Evolutionary conservation across 2,329 filamentous ascomycete species (phyloP), one percentile per base, ranked within the genome.

Genomic region (Arachnopeziza araneosa): DNA sequence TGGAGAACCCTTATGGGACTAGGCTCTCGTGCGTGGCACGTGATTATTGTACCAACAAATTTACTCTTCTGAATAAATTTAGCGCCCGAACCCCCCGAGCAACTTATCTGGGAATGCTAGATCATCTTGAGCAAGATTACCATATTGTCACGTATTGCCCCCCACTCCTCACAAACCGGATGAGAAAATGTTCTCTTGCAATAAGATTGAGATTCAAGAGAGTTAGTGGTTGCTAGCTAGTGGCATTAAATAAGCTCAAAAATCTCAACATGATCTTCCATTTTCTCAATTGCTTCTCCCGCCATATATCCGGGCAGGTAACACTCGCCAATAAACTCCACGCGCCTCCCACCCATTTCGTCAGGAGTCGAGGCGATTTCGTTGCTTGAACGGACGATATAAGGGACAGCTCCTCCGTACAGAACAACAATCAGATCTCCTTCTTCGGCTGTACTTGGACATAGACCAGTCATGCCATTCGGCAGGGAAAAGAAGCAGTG

Each of bases 291-390:
- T 30, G 54, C 55, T 24, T 52, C 66, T 21, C 68, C 68, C 48
- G 69, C 63, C 63, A 67, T 66, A 21, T 68, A 50, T 21, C 69
- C 67, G 22, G 67, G 63, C 1, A 70, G 59, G 59, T 67, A 70
- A 48, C 66, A 65, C 56, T 69, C 67, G 5, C 69, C 68, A 24
- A 71, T 44, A 24, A 71, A 66, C 44, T 61, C 36, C 30, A 26
- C 19, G 14, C 52, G 17, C 23, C 44, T 44, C 19, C 24, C 50
- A 26, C 4, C 24, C 24, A 1, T 52, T 22, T 44, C 36, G 36
- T 44, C 36, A 17, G 36, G 36, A 44, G 17, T 44, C 36, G 36
- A 44, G 36, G 36, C 23, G 44, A 14, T 52, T 24, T 44, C 26
- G 3, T 48, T 12, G 36, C 36, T 44, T 12, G 36, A 44, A 17